Evolutionary conservation across 208 protist genomes (phyloP), one percentile per base, ranked within the genome.

Genomic region (Crithidia bombi): DNA sequence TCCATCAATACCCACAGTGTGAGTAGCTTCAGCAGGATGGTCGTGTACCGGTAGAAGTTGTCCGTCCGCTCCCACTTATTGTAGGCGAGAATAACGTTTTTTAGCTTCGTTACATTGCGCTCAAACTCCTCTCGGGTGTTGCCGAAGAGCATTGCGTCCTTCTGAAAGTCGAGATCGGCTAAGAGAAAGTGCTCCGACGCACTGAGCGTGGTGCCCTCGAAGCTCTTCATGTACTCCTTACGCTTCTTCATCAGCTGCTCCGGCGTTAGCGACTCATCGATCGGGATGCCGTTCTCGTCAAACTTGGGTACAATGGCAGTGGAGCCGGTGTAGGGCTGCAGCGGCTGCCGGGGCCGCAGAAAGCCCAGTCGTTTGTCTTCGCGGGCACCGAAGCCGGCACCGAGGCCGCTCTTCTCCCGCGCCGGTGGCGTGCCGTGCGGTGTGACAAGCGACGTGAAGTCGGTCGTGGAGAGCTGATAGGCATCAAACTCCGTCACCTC

Each of bases 111-210:
- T 9, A 96, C 89, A 55, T 96, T 96, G 28, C 61, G 73, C 69
- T 93, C 87, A 49, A 96, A 96, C 59, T 94, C 89, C 46, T 90
- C 89, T 15, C 85, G 79, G 3, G 86, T 93, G 55, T 76, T 85
- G 28, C 91, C 91, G 72, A 94, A 92, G 15, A 96, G 71, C 43
- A 90, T 73, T 25, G 89, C 76, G 64, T 96, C 91, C 70, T 91
- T 96, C 33, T 91, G 80, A 63, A 92, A 94, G 74, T 96, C 91
- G 7, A 96, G 75, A 55, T 96, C 91, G 1, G 85, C 87, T n/a
- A 96, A 75, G n/a, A 96, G 67, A 64, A 94, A 94, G 64, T 96
- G 91, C 59, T 96, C 89, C 15, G 80, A 69, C 52, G 78, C 74
- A 49, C 87, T 94, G 75, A 94, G 82, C 28, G 77, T 89, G 28